These are phyloP conservation scores for Alternaria brassicae DNA, from an alignment of 2,329 filamentous ascomycete species.

Conservation along the genomic window DNA sequence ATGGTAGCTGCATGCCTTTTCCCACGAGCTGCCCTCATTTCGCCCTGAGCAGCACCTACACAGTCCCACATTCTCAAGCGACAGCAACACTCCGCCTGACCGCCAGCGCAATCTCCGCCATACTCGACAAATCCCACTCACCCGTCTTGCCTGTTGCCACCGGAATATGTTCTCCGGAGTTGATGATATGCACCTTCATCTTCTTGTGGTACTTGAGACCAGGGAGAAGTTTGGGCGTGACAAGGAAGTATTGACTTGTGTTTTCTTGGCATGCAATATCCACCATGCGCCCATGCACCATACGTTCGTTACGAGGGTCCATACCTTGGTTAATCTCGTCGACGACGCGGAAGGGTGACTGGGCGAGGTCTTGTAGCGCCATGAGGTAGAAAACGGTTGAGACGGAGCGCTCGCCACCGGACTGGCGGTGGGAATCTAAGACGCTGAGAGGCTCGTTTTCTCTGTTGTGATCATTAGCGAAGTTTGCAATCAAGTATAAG, in stretches of 20 bases:
- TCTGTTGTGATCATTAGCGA: conserved; percentile 20
- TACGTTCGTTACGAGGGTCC: conserved; percentile 97
- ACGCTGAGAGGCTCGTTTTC: conserved; percentile 80
- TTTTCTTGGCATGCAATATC: conserved; percentile 89
- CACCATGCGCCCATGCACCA: conserved; percentile 98
- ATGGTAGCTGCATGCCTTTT: neutral
- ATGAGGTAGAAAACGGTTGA: conserved; percentile 99
- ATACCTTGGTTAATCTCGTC: conserved; percentile 99
- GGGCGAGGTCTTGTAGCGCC: conserved; percentile 91
- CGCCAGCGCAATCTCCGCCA: conserved; percentile 46
- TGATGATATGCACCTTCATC: conserved; percentile 94
- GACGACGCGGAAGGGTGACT: conserved; percentile 95
- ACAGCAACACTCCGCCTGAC: conserved; percentile 35
- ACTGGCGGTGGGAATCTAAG: conserved; percentile 91
- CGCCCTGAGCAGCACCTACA: neutral
- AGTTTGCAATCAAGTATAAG: neutral
- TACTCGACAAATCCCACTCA: conserved; percentile 54
- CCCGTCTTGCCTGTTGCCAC: conserved; percentile 41
- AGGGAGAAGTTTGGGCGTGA: conserved; percentile 92
- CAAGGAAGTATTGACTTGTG: conserved; percentile 87
- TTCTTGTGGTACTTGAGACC: conserved; percentile 84
- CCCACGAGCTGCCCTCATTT: neutral
- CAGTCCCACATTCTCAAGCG: conserved; percentile 12
- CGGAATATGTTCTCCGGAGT: conserved; percentile 75
- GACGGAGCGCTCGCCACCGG: conserved; percentile 92